Conservation (phyloP, 2,329 filamentous ascomycete species). For the Hyphodiscus sp. region DNA sequence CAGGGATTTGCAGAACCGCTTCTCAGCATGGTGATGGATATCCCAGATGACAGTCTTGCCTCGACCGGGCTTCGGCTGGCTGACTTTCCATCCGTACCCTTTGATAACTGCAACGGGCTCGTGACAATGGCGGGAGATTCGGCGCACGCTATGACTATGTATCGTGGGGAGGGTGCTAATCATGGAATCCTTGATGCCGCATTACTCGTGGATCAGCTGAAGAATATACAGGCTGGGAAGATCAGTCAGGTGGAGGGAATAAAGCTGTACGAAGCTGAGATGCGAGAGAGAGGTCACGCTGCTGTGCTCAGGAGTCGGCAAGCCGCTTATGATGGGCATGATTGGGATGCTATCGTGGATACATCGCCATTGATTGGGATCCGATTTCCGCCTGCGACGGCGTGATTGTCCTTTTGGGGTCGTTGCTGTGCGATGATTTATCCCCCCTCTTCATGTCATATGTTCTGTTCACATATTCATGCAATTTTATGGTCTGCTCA, state of each 20-base stretch:
- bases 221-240: slow-evolving; percentile 7
- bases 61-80: slow-evolving; percentile 20
- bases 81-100: slow-evolving; percentile 32
- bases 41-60: slow-evolving; percentile 36
- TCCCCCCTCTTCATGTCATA: too few relatives aligned
- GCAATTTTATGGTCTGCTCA: too few relatives aligned
- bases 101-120: slow-evolving; percentile 27
- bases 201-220: slow-evolving; percentile 35
- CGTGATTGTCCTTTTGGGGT: background rate
- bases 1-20: slow-evolving; percentile 37
- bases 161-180: slow-evolving; percentile 51
- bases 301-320: slow-evolving; percentile 45
- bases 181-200: slow-evolving; percentile 48
- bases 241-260: slow-evolving; percentile 33
- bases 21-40: slow-evolving; percentile 35
- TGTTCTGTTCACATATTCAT: too few relatives aligned
- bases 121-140: slow-evolving; percentile 30
- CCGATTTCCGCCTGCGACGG: background rate
- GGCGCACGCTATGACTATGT: slow-evolving; percentile 32
- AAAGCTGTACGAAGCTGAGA: slow-evolving; percentile 39
- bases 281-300: slow-evolving; percentile 37
- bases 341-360: slow-evolving; percentile 39
- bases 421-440: too few relatives aligned
- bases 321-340: slow-evolving; percentile 49
- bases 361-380: slow-evolving; percentile 34